These are phyloP conservation scores for Schizonepeta tenuifolia DNA, from an alignment of 257 asterid genomes.

Conservation along the genomic window DNA sequence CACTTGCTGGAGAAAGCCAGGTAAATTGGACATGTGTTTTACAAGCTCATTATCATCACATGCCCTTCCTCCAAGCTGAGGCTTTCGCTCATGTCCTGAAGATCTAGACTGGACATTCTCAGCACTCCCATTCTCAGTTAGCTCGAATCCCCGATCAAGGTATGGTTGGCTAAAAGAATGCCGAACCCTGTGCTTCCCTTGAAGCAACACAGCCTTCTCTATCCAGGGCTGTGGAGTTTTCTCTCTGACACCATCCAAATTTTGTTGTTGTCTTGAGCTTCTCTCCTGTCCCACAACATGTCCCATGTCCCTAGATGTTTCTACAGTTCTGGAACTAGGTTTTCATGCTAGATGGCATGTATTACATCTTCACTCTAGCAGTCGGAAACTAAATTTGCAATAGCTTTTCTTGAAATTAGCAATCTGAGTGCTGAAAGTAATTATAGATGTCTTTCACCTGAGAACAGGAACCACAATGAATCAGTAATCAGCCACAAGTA, in stretches of 20 bases:
- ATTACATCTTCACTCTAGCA: constrained; percentile 36
- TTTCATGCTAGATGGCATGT: constrained; percentile 37
- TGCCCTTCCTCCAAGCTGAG: constrained; percentile 30
- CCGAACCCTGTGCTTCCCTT: constrained; percentile 37
- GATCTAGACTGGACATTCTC: constrained; percentile 41
- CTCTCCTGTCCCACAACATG: constrained; percentile 39
- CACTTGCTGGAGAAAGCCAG: constrained; percentile 71
- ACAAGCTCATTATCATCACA: constrained; percentile 76
- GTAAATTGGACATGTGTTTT: constrained; percentile 90
- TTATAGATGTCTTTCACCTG: constrained; percentile 30
- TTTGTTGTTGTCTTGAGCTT: constrained; percentile 34
- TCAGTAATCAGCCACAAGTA: constrained; percentile 15
- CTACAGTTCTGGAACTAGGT: constrained; percentile 37
- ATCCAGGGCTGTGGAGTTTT: constrained; percentile 37
- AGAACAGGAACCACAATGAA: constrained; percentile 27
- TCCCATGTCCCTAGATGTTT: constrained; percentile 47
- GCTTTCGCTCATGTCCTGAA: constrained; percentile 43
- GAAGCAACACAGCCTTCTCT: constrained; percentile 33
- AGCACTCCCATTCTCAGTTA: constrained; percentile 34
- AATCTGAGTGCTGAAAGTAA: constrained; percentile 14
- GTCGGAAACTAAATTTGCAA: constrained; percentile 19
- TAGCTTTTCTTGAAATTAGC: constrained; percentile 24
- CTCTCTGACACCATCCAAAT: constrained; percentile 36
- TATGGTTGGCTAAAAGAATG: constrained; percentile 52
- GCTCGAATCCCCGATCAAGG: constrained; percentile 36